phyloP scores from a whole-genome alignment of 2,329 filamentous ascomycete genomes.

The Alternaria dauci region DNA sequence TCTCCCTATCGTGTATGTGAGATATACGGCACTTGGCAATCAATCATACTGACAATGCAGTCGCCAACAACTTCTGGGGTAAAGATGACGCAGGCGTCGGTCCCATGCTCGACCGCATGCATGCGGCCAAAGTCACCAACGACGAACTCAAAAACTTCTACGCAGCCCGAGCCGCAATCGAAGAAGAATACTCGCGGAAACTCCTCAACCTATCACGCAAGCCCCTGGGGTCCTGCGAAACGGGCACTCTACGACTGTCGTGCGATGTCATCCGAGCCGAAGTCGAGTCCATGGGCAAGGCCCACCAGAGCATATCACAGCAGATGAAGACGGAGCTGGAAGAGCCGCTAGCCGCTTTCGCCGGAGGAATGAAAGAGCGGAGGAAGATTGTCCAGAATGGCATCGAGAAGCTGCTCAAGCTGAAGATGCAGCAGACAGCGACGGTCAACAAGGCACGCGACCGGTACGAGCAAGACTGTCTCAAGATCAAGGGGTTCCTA shows the following conservation, averaged over 20 bases:
- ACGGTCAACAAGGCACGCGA: slow-evolving; percentile 95
- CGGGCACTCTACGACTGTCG: slow-evolving; percentile 81
- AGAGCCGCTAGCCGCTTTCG: slow-evolving; percentile 89
- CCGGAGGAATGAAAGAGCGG: slow-evolving; percentile 94
- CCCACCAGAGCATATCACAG: slow-evolving; percentile 85
- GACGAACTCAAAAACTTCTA: slow-evolving; percentile 96
- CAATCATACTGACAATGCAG: slow-evolving; percentile 59
- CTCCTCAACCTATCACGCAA: slow-evolving; percentile 86
- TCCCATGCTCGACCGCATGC: slow-evolving; percentile 93
- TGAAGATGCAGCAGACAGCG: slow-evolving; percentile 90
- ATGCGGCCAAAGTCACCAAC: slow-evolving; percentile 84
- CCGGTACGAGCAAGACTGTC: slow-evolving; percentile 94
- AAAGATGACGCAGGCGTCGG: slow-evolving; percentile 96
- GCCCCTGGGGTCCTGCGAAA: slow-evolving; percentile 85
- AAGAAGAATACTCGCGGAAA: slow-evolving; percentile 95
- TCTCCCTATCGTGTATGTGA: slow-evolving; percentile 71
- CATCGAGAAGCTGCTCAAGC: slow-evolving; percentile 92
- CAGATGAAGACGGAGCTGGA: slow-evolving; percentile 98
- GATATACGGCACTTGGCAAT: neutral
- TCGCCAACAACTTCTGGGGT: slow-evolving; percentile 99
- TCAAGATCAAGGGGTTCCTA: slow-evolving; percentile 98
- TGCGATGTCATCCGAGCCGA: slow-evolving; percentile 89
- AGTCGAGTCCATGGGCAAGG: slow-evolving; percentile 91
- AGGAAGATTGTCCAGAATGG: slow-evolving; percentile 95
- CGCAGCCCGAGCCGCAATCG: slow-evolving; percentile 85